Percentiles rank a stretch among this genome's conserved stretches.
phyloP scores from a whole-genome alignment of 1,139 yeast species.

The Zygosaccharomyces sapae region DNA sequence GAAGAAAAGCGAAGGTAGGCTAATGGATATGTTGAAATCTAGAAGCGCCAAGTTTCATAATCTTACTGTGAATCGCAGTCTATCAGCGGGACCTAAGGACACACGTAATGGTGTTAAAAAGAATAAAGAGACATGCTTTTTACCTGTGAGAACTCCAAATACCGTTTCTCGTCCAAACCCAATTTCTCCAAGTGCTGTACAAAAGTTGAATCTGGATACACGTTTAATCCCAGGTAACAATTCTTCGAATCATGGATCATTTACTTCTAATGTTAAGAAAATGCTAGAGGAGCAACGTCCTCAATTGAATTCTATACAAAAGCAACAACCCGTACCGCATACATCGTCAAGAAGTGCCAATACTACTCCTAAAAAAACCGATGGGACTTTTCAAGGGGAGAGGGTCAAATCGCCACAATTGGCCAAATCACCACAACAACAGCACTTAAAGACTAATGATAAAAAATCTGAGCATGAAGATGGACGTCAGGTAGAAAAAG shows the following conservation, averaged over 20 bases:
- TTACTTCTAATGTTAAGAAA: slow-evolving; percentile 1
- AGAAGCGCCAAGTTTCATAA: slow-evolving; percentile 6
- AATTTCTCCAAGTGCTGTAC: background rate
- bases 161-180: background rate
- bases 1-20: slow-evolving; percentile 3
- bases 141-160: slow-evolving; percentile 4
- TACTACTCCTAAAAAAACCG: background rate
- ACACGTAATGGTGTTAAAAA: background rate
- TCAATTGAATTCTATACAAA: background rate
- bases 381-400: background rate
- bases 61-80: background rate
- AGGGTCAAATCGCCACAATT: no score
- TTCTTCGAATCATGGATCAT: background rate
- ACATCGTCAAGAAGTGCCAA: background rate
- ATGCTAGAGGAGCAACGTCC: slow-evolving; percentile 4
- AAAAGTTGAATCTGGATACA: background rate
- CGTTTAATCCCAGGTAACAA: background rate
- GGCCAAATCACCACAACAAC: background rate
- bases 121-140: background rate
- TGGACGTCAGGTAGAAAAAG: background rate
- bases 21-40: slow-evolving; percentile 4
- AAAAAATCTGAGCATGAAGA: background rate
- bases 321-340: background rate
- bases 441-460: background rate
- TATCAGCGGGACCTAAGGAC: background rate